These are phyloP conservation scores for Austropuccinia psidii DNA, from an alignment of 1,284 basidiomycete species.

Conservation along the genomic window DNA sequence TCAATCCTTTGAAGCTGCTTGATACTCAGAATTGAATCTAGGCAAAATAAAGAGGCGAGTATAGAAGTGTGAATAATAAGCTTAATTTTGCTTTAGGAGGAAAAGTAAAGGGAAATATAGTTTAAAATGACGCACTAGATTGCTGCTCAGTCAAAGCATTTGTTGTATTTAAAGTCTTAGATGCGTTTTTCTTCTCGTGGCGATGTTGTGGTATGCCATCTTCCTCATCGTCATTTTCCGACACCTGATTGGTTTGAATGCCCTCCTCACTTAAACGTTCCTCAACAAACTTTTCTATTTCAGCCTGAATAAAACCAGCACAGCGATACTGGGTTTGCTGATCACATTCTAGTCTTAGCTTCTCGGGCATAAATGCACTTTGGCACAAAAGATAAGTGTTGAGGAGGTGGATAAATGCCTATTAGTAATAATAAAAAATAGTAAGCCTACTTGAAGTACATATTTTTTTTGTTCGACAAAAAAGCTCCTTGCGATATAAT, in stretches of 20 bases:
- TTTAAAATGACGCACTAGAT: neutral
- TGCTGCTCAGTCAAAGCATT: too few species aligned
- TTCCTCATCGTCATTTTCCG: conserved; percentile 29
- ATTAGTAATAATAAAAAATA: neutral
- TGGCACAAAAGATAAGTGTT: conserved; percentile 32
- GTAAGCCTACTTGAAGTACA: neutral
- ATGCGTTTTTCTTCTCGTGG: too few species aligned
- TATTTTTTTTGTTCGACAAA: neutral
- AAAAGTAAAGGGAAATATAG: neutral
- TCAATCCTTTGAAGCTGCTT: conserved; percentile 8
- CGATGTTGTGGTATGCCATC: too few species aligned
- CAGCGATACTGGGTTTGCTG: conserved; percentile 42
- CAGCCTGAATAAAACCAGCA: conserved; percentile 40
- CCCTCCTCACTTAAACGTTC: neutral
- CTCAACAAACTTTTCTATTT: conserved; percentile 41
- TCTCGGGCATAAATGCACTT: conserved; percentile 20
- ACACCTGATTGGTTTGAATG: neutral
- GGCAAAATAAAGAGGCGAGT: neutral
- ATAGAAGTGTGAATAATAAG: neutral
- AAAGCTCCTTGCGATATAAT: neutral
- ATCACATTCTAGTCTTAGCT: conserved; percentile 40
- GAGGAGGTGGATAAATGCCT: conserved; percentile 36
- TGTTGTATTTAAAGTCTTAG: too few species aligned
- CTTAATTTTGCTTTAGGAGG: neutral
- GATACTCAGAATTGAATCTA: neutral